Conservation (phyloP, 2,329 filamentous ascomycete species). For the Sporothrix curviconia region DNA sequence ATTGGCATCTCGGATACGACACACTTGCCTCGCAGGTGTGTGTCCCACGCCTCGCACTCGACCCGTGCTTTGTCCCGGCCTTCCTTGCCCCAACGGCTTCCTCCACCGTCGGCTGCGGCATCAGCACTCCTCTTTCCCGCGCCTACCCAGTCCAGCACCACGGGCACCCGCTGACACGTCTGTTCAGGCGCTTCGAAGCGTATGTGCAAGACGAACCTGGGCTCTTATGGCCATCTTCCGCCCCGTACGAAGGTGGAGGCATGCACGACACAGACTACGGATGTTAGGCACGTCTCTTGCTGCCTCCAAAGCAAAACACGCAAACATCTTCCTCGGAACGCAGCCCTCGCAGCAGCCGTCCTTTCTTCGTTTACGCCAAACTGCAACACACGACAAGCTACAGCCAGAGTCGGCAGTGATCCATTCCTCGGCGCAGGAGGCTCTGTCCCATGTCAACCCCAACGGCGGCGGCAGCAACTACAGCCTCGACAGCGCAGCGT, state of each 20-base stretch:
- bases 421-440: background rate
- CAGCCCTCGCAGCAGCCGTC: background rate
- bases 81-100: background rate
- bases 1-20: background rate
- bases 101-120: background rate
- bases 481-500: background rate
- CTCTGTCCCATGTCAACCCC: background rate
- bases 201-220: conserved; percentile 16
- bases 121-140: background rate
- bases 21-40: background rate
- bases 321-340: background rate
- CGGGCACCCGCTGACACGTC: background rate
- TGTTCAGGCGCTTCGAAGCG: conserved; percentile 16
- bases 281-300: too few species aligned
- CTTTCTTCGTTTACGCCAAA: conserved; percentile 4
- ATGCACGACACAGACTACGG: too few species aligned
- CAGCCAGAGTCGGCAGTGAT: background rate
- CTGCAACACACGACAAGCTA: conserved; percentile 3
- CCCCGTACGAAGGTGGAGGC: background rate
- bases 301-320: background rate
- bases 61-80: background rate
- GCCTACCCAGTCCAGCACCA: conserved; percentile 1
- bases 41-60: background rate
- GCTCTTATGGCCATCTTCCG: conserved; percentile 13
- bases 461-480: background rate